Conservation (phyloP, 2,329 filamentous ascomycete species). For the Cadophora gregata region DNA sequence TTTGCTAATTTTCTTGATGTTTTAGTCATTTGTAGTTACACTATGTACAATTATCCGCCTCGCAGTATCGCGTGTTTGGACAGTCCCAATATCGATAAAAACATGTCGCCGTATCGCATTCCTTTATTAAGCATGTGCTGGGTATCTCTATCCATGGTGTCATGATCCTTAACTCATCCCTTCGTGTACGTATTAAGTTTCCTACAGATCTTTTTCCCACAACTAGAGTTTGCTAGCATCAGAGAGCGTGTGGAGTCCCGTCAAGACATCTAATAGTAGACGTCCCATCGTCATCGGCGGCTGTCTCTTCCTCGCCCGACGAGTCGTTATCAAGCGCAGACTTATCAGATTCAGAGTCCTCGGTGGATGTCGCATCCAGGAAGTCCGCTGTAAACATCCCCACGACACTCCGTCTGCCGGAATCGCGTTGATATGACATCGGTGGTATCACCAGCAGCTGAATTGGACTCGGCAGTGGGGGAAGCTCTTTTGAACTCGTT, state of each 20-base stretch:
- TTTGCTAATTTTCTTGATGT: too few species aligned
- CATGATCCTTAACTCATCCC: not conserved
- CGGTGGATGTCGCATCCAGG: not conserved
- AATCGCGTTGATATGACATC: not conserved
- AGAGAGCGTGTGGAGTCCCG: too few species aligned
- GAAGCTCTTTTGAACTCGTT: not conserved
- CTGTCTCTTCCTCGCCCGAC: not conserved
- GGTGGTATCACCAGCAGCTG: not conserved
- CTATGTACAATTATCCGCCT: not conserved
- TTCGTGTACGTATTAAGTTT: not conserved
- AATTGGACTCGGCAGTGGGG: not conserved
- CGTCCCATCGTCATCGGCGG: not conserved
- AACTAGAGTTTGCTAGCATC: too few species aligned
- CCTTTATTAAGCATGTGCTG: not conserved
- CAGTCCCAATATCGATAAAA: not conserved
- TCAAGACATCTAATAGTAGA: not conserved
- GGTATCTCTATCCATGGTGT: not conserved
- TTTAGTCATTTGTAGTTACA: too few species aligned
- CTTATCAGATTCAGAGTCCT: not conserved
- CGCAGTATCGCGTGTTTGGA: not conserved
- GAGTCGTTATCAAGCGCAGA: not conserved
- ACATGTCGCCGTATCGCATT: not conserved
- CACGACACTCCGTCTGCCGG: not conserved
- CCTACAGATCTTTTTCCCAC: too few species aligned
- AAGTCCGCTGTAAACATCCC: slow-evolving; percentile 3